phyloP scores from a whole-genome alignment of 495 filamentous ascomycete species.

The Mycothermus thermophilus region DNA sequence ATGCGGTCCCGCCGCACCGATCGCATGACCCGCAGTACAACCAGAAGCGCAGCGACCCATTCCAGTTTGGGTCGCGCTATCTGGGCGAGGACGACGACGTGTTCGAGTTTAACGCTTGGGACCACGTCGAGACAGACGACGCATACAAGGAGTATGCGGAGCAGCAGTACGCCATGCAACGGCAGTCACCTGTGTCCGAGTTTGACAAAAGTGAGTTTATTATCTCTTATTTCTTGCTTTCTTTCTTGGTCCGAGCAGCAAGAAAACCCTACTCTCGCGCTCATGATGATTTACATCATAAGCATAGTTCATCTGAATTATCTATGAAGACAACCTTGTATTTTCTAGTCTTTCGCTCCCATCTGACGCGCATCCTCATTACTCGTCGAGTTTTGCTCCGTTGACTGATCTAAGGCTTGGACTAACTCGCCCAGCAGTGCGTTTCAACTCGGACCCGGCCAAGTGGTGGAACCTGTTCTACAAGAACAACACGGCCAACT shows the following conservation, averaged over 20 bases:
- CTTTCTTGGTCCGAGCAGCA: too few species aligned
- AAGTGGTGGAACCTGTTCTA: slow-evolving; percentile 98
- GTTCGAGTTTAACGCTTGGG: slow-evolving; percentile 96
- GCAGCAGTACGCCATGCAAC: slow-evolving; percentile 68
- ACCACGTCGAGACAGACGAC: slow-evolving; percentile 82
- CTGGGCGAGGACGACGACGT: slow-evolving; percentile 72
- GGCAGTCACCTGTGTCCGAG: slow-evolving; percentile 66
- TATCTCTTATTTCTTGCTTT: slow-evolving; percentile 4
- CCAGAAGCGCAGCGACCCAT: slow-evolving; percentile 77
- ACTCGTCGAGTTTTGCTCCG: slow-evolving; percentile 3
- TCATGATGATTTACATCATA: slow-evolving; percentile 42
- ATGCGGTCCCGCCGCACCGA: slow-evolving; percentile 30
- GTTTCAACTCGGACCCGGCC: slow-evolving; percentile 78
- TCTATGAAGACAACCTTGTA: slow-evolving; percentile 37
- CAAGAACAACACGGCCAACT: slow-evolving; percentile 84
- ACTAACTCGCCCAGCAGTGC: slow-evolving; percentile 34
- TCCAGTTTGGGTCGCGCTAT: slow-evolving; percentile 84
- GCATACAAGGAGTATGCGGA: slow-evolving; percentile 70
- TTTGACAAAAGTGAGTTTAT: slow-evolving; percentile 59
- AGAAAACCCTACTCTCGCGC: slow-evolving; percentile 7
- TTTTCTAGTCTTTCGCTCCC: slow-evolving; percentile 49
- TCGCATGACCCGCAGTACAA: slow-evolving; percentile 45
- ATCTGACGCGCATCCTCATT: slow-evolving; percentile 34
- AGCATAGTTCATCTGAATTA: slow-evolving; percentile 52
- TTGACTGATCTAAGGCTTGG: slow-evolving; percentile 2